Evolutionary conservation across 805 yeast species (phyloP).

Genomic region (Wickerhamiella bombiphila): DNA sequence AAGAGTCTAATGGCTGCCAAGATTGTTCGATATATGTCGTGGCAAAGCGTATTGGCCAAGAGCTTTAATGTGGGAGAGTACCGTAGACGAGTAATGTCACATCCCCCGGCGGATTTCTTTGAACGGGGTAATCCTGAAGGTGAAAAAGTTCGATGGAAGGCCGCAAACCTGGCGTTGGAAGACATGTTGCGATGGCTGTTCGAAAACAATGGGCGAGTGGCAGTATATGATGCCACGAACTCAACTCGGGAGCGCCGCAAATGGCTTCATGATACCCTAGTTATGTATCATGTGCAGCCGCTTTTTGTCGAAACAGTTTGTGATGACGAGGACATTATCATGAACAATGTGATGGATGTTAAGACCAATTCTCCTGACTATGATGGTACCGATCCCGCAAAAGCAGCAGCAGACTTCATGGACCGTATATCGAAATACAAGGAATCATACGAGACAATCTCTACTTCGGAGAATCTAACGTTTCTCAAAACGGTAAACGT

Average conservation of each 20-base stretch:
- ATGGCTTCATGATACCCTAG: conserved; percentile 33
- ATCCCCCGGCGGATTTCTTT: conserved; percentile 66
- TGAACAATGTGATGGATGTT: conserved; percentile 71
- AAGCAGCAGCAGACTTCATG: conserved; percentile 57
- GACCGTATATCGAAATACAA: conserved; percentile 64
- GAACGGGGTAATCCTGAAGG: conserved; percentile 54
- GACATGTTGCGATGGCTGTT: conserved; percentile 83
- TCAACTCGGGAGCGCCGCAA: conserved; percentile 61
- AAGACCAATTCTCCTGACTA: conserved; percentile 81
- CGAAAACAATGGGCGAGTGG: conserved; percentile 72
- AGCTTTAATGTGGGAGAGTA: conserved; percentile 83
- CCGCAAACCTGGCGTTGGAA: conserved; percentile 53
- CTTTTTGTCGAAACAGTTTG: conserved; percentile 89
- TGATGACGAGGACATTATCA: conserved; percentile 62
- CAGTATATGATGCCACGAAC: conserved; percentile 88
- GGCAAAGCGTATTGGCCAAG: conserved; percentile 79
- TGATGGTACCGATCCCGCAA: conserved; percentile 48
- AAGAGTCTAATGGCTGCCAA: conserved; percentile 90
- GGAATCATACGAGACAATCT: conserved; percentile 59
- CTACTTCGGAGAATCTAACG: conserved; percentile 38
- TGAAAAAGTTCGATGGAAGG: conserved; percentile 44
- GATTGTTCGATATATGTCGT: conserved; percentile 77
- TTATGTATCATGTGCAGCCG: conserved; percentile 51
- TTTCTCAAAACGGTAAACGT: conserved; percentile 81
- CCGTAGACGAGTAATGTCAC: conserved; percentile 49